Evolutionary conservation across 1,139 yeast species (phyloP), one percentile per base, ranked within the genome.

Genomic region (Meyerozyma guilliermondii): DNA sequence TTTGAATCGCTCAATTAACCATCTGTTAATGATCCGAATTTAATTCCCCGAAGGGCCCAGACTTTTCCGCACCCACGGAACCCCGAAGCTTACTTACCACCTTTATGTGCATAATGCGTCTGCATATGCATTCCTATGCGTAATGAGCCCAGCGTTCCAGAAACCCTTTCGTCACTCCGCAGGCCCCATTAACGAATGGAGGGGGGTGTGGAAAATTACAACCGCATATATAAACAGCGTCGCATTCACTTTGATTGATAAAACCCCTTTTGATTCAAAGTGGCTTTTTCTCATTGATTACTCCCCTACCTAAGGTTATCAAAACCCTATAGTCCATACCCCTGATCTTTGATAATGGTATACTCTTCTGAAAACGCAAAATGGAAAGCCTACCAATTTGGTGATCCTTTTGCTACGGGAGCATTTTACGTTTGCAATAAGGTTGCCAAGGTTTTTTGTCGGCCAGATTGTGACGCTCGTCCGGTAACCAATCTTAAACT

Each of bases 321-420:
- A 6, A 20, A 6, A 20, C 22, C 7, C 10, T 7, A 27, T 11
- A 11, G 5, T 27, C n/a, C 7, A 27, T n/a, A 13, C 33, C 33
- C 33, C 18, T 8, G 14, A 29, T 4, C 14, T 3, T 23, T 43
- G 26, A 48, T 42, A 18, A 74, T 72, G 76, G 62, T 63, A 9
- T 79, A 78, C 55, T 53, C 66, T 2, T 59, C 74, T 5, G 80
- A 76, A 35, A 58, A 66, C 24, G 62, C 77, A 38, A 79, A 71
- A 52, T 79, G 84, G 84, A 78, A 74, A 46, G 87, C 87, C 2
- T 81, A 78, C 57, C 83, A 80, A 54, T 79, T 79, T 55, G 70
- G 76, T 46, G 87, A 81, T 55, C 87, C 87, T 1, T 80, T 79
- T 53, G 83, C 87, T 9, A 75, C 82, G 2, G 77, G 76, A 23